These are phyloP conservation scores for Ceratorhiza oryzae-sativae DNA, from an alignment of 1,284 basidiomycete genomes.

Conservation along the genomic window DNA sequence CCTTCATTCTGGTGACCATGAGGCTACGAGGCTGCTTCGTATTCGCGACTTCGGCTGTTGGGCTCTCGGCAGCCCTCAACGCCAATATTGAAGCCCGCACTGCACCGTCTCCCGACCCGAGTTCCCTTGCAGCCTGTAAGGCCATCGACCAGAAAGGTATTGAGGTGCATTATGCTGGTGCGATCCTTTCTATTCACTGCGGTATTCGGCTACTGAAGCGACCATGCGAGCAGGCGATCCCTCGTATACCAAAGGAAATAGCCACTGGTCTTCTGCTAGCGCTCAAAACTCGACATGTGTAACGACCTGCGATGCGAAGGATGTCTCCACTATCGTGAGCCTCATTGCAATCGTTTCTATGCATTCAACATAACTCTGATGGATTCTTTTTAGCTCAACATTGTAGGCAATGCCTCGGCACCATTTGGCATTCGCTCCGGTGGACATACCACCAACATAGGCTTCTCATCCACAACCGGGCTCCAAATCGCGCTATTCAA, in stretches of 20 bases:
- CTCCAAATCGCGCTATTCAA: constrained; percentile 63
- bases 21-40: too few species aligned
- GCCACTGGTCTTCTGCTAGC: constrained; percentile 30
- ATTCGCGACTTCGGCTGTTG: too few species aligned
- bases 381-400: constrained; percentile 42
- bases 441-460: constrained; percentile 60
- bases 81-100: too few species aligned
- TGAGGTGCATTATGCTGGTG: background rate
- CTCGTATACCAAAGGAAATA: constrained; percentile 11
- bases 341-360: too few species aligned
- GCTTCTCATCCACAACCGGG: constrained; percentile 62
- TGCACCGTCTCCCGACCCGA: too few species aligned
- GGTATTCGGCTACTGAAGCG: background rate
- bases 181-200: background rate
- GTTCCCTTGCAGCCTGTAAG: too few species aligned
- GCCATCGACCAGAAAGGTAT: background rate
- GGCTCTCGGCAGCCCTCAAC: too few species aligned
- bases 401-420: background rate
- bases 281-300: constrained; percentile 17
- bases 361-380: background rate
- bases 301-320: background rate
- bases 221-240: background rate
- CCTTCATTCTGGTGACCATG: too few species aligned
- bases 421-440: constrained; percentile 45
- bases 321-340: background rate